Percentiles rank a stretch among this genome's conserved stretches.
Conservation (phyloP, 2,329 filamentous ascomycete genomes). For the Pezicula rhizophila region DNA sequence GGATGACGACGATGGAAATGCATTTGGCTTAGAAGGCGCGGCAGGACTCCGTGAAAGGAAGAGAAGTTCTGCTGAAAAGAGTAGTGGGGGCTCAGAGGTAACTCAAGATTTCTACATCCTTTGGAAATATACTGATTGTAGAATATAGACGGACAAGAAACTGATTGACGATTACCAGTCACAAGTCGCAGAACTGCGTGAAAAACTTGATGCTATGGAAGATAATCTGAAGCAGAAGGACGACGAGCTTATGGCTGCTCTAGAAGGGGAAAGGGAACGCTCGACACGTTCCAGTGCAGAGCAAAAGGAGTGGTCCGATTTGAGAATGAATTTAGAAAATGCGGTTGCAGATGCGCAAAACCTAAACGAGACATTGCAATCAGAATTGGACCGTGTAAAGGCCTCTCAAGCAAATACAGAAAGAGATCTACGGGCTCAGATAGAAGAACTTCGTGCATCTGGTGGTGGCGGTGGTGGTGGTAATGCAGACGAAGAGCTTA, state of each 20-base stretch:
- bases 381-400: constrained; percentile 70
- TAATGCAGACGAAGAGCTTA: constrained; percentile 44
- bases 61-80: constrained; percentile 17
- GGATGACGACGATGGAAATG: constrained; percentile 75
- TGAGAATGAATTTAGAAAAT: constrained; percentile 62
- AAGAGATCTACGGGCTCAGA: constrained; percentile 55
- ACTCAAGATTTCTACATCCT: constrained; percentile 8
- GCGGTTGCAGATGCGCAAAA: constrained; percentile 69
- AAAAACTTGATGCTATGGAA: constrained; percentile 69
- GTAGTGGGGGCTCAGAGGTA: constrained; percentile 33
- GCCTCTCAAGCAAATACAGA: constrained; percentile 61
- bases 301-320: constrained; percentile 64
- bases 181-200: constrained; percentile 68
- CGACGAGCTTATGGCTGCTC: constrained; percentile 55
- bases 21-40: constrained; percentile 51
- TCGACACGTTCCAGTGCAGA: constrained; percentile 50
- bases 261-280: constrained; percentile 52
- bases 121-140: constrained; percentile 11
- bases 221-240: constrained; percentile 64
- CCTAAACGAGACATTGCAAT: constrained; percentile 72
- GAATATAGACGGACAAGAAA: constrained; percentile 56
- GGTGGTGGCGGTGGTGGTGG: constrained; percentile 22
- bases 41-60: constrained; percentile 31
- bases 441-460: constrained; percentile 45
- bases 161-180: constrained; percentile 72